A percentile compares a stretch with the other conserved stretches of the same genome.
These are phyloP conservation scores for Pythium aquatile DNA, from an alignment of 352 stramenopile species.

Conservation along the genomic window DNA sequence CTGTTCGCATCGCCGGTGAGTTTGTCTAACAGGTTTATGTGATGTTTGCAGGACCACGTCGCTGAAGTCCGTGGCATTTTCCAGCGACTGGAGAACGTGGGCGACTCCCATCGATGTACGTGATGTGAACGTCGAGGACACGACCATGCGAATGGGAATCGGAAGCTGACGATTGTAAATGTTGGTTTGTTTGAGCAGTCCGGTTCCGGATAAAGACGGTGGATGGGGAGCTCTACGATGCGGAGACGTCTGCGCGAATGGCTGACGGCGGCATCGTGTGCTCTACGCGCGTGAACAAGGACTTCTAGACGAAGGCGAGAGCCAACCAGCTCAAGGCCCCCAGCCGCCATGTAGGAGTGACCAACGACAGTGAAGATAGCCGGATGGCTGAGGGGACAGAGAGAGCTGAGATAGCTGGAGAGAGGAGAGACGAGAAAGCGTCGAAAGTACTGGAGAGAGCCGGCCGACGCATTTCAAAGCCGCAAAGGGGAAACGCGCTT, in stretches of 20 bases:
- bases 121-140: neutral
- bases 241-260: conserved; percentile 69
- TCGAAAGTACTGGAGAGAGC: neutral
- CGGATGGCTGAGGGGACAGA: neutral
- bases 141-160: neutral
- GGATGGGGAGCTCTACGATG: conserved; percentile 73
- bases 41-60: conserved; percentile 42
- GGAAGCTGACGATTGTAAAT: conserved; percentile 5
- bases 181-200: conserved; percentile 36
- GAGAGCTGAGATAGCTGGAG: neutral
- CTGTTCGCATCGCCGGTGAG: neutral
- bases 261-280: conserved; percentile 74
- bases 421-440: neutral
- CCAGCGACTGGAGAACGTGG: conserved; percentile 59
- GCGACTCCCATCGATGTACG: conserved; percentile 71
- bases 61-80: conserved; percentile 63
- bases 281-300: conserved; percentile 71
- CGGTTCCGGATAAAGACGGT: conserved; percentile 81
- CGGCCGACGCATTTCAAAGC: neutral
- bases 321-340: neutral
- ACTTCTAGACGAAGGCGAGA: conserved; percentile 28
- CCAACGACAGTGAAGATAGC: neutral
- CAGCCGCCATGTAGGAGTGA: neutral
- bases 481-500: neutral
- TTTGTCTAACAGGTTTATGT: conserved; percentile 5